These are phyloP conservation scores for Penicillium chermesinum DNA, from an alignment of 495 filamentous ascomycete species.

Conservation along the genomic window DNA sequence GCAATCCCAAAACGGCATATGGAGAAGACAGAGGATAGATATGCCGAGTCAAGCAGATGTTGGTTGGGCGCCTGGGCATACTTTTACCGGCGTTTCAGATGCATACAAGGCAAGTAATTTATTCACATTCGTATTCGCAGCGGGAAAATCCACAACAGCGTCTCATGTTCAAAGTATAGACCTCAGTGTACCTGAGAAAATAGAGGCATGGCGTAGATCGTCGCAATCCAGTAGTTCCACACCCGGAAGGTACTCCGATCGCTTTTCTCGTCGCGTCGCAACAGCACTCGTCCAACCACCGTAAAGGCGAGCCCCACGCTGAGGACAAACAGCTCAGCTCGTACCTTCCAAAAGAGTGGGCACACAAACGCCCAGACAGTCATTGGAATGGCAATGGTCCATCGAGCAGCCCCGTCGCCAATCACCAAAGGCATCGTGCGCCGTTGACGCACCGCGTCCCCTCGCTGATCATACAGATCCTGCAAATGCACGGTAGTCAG, in stretches of 20 bases:
- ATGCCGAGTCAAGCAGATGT: too few relatives aligned
- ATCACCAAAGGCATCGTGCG: conserved; percentile 37
- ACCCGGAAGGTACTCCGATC: conserved; percentile 4
- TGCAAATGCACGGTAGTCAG: conserved; percentile 48
- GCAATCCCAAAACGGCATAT: too few relatives aligned
- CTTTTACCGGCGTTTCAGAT: too few relatives aligned
- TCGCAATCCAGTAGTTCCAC: conserved; percentile 6
- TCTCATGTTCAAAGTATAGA: too few relatives aligned
- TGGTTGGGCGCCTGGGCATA: too few relatives aligned
- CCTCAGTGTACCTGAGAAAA: not conserved
- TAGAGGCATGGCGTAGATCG: conserved; percentile 1
- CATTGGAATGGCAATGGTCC: conserved; percentile 31
- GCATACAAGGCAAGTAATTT: too few relatives aligned
- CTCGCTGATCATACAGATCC: conserved; percentile 46
- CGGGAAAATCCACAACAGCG: too few relatives aligned
- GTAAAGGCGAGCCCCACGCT: not conserved
- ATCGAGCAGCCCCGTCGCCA: conserved; percentile 39
- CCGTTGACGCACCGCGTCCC: conserved; percentile 40
- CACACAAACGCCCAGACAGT: conserved; percentile 38
- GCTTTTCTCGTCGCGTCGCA: not conserved
- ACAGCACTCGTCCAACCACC: not conserved
- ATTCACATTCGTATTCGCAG: too few relatives aligned
- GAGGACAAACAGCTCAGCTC: not conserved
- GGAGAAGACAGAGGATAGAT: too few relatives aligned
- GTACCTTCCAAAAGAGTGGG: conserved; percentile 31